Conservation (phyloP, 179 eudicot genomes). For the Spinacia oleracea region DNA sequence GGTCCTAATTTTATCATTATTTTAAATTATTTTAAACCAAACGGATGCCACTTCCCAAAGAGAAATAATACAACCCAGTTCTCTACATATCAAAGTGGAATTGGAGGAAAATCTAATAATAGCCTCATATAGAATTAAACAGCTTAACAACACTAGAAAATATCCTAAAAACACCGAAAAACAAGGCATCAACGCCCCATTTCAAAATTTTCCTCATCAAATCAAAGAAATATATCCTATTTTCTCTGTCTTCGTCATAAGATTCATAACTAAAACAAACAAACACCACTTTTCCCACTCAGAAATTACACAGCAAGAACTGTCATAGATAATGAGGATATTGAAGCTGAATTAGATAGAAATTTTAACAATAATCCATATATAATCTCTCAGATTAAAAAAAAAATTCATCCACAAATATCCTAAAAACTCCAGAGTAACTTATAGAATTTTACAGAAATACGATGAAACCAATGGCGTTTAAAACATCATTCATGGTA, state of each 20-base stretch:
- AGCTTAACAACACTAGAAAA: not conserved
- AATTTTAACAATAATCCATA: no score
- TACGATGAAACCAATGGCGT: no score
- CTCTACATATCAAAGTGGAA: no score
- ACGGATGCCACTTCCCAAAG: not conserved
- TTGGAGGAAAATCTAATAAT: not conserved
- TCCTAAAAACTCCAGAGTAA: no score
- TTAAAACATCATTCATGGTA: not conserved
- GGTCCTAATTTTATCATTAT: not conserved
- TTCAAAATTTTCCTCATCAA: not conserved
- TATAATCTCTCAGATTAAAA: no score
- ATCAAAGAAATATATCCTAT: not conserved
- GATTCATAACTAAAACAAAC: not conserved
- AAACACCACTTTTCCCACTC: not conserved
- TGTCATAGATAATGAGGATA: no score
- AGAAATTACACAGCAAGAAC: not conserved
- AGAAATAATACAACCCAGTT: not conserved
- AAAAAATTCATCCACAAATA: no score
- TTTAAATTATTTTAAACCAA: not conserved
- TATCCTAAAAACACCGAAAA: not conserved
- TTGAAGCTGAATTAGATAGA: not conserved
- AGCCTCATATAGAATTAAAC: not conserved
- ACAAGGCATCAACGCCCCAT: not conserved
- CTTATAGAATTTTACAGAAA: no score
- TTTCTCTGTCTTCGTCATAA: not conserved